Evolutionary conservation across 1,284 basidiomycete genomes (phyloP), one percentile per base, ranked within the genome.

Genomic region (Clitocybe nebularis): DNA sequence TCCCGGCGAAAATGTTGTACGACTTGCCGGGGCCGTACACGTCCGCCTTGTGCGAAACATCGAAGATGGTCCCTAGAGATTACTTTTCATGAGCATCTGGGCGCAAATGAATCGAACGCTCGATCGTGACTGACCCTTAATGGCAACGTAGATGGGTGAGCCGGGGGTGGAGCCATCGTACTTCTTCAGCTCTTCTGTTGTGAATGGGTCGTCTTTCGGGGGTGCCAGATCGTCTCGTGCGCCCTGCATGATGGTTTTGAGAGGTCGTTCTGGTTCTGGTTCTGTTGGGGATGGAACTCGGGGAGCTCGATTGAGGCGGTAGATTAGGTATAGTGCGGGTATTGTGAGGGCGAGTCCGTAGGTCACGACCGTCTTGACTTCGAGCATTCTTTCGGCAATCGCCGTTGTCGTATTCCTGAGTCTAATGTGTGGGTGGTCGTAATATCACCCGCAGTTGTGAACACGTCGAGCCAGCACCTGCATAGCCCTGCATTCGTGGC

Each of bases 101-200:
- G 4, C 4, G 8, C 2, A 29, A 28, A 30, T n/a, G 2, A 17
- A 25, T 3, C 30, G 7, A 38, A n/a, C 28, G 7, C 30, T n/a
- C 21, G 13, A 30, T 10, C 13, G 23, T 4, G 5, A 54, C 66
- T 25, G 45, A 84, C 89, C 89, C 71, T 93, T 95, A 62, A 94
- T 91, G 34, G 88, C 81, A 25, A 95, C 88, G 52, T 89, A 92
- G 41, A 95, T 88, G 0, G 88, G 87, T 57, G 79, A 80, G 26
- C 60, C 55, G 0, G 69, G 53, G 46, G 82, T 75, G 0, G 72
- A 68, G 7, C 91, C 91, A 62, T 93, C 79, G 58, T 70, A 93
- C 55, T 72, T 55, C 43, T 71, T 80, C 47, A 95, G 71, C 55
- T 87, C 67, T 45, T 78, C 79, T 14, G 74, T 67, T 0, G 84